These are phyloP conservation scores for Talaromyces marneffei DNA, from an alignment of 2,329 filamentous ascomycete genomes.

Conservation along the genomic window DNA sequence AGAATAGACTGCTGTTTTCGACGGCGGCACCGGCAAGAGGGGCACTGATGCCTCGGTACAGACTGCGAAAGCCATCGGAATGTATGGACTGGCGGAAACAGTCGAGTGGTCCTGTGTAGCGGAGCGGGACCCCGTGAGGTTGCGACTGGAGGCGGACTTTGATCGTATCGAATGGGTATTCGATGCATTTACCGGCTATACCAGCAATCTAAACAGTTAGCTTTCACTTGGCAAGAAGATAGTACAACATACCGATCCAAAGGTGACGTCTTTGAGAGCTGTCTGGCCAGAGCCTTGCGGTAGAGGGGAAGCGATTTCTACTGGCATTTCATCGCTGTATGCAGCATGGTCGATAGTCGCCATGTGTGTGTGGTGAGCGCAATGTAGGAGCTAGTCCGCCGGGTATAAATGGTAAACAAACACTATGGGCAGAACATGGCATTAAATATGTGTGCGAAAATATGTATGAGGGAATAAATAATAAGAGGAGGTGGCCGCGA, in stretches of 20 bases:
- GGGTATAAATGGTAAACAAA: constrained; percentile 4
- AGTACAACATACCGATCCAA: constrained; percentile 65
- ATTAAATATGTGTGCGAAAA: not conserved
- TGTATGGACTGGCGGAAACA: constrained; percentile 84
- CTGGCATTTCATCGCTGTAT: constrained; percentile 34
- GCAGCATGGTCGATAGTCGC: constrained; percentile 35
- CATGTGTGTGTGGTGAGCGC: constrained; percentile 23
- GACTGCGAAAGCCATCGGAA: constrained; percentile 68
- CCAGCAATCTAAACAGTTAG: constrained; percentile 61
- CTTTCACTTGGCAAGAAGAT: not conserved
- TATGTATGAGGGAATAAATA: constrained; percentile 6
- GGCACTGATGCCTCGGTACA: constrained; percentile 90
- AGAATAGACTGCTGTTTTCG: constrained; percentile 87
- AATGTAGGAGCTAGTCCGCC: not conserved
- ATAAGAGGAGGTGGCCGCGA: not conserved
- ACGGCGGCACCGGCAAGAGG: constrained; percentile 85
- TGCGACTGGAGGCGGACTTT: constrained; percentile 98
- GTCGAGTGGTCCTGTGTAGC: constrained; percentile 81
- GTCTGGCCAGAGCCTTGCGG: constrained; percentile 52
- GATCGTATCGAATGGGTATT: constrained; percentile 97
- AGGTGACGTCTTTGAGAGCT: constrained; percentile 78
- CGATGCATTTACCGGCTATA: constrained; percentile 88
- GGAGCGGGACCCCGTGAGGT: constrained; percentile 72
- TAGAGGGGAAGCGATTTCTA: constrained; percentile 36
- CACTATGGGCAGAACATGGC: constrained; percentile 26